Base-by-base conservation (phyloP, 2,329 filamentous ascomycete genomes). In the Trichophyton verrucosum region DNA sequence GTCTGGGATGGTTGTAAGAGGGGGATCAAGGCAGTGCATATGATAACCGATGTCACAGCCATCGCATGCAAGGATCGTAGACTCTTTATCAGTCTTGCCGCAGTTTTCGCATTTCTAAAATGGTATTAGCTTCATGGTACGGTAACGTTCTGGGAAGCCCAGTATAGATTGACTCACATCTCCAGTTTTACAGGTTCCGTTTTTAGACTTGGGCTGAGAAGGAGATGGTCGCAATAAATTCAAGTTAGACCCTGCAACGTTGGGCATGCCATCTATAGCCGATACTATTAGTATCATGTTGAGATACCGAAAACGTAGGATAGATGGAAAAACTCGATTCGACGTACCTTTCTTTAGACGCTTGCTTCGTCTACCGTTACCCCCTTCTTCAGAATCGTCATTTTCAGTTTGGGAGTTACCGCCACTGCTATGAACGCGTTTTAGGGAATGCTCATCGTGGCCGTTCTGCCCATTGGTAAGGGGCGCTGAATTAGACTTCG, bases 191-290 rank as follows among this genome's bases (percentile, higher is more conserved):
- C 81, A 79, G 58, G 79, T 76, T 40, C 79, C 78, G 64, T 81
- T 81, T 67, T 83, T 82, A 55, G 81, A 79, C 57, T 80, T 78
- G 47, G 77, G 70, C 59, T 77, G 89, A 7, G 77, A 74, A 15
- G 86, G 86, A 27, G 88, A 86, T 61, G 92, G 89, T 59, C 92
- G 88, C 70, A 95, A 91, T 69, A 92, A 84, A 63, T 89, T 94
- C 91, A 97, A 97, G 75, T 97, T 91, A 59, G 92, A 97, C 60
- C 94, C 94, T 65, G 91, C 91, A 66, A 99, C 90, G 38, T 89
- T 96, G 49, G 92, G 90, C 40, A 80, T 78, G 49, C 75, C 75
- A 61, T 63, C 62, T 63, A 71, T 30, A 30, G 6, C 83, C 51
- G 61, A 60, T 13, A 15, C 15, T n/a, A 36, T 55, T 55, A 55